Evolutionary conservation across 2,329 filamentous ascomycete species (phyloP).

Genomic region (Fusarium metavorans): DNA sequence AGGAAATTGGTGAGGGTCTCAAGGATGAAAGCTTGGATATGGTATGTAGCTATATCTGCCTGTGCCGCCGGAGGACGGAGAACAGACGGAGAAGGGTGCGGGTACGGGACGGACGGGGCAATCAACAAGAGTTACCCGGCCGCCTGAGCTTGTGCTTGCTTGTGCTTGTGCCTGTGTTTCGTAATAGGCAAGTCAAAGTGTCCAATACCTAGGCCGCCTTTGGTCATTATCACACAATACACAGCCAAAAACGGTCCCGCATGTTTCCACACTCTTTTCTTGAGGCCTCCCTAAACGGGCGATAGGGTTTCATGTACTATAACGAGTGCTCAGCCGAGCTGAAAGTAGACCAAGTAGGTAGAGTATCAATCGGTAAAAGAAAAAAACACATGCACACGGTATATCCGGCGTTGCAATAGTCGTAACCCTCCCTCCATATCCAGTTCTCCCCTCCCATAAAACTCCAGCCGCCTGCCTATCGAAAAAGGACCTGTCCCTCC

Average conservation of each 20-base stretch:
- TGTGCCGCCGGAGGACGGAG: neutral
- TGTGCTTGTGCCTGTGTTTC: neutral
- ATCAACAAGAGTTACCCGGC: neutral
- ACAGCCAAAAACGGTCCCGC: neutral
- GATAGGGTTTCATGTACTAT: neutral
- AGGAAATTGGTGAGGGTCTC: slow-evolving; percentile 4
- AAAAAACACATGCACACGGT: neutral
- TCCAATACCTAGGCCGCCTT: neutral
- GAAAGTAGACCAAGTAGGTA: neutral
- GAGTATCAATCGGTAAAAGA: neutral
- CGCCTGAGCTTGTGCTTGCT: neutral
- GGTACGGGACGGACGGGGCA: neutral
- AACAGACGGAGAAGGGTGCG: neutral
- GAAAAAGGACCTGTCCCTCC: neutral
- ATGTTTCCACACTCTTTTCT: neutral
- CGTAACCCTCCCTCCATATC: neutral
- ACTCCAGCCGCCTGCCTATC: slow-evolving; percentile 1
- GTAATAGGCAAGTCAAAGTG: neutral
- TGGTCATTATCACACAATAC: slow-evolving; percentile 8
- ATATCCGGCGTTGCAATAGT: neutral
- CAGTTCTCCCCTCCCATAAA: neutral
- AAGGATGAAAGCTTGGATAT: neutral
- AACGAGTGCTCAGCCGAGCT: neutral
- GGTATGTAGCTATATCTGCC: neutral
- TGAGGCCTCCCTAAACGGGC: neutral